Base-by-base conservation (phyloP, 495 filamentous ascomycete species). In the Podospora tetraspora region DNA sequence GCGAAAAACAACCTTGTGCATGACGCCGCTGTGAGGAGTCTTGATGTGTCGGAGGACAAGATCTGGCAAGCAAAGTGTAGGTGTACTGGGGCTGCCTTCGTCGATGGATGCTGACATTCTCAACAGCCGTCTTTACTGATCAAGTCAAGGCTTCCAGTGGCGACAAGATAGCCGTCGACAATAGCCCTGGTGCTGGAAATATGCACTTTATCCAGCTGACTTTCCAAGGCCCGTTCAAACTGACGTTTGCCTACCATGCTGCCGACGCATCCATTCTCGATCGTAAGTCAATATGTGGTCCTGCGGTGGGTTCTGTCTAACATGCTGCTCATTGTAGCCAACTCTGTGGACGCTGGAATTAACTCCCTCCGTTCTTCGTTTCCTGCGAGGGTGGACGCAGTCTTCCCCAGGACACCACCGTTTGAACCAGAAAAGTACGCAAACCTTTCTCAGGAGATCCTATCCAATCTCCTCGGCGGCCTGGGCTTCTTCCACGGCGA, bases 401-500 rank as follows among this genome's bases (percentile, higher is more conserved):
- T 92, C 29, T 89, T 97, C 68, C 78, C 85, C 12, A 90, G 91
- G 0, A 76, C 89, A 66, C 79, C 88, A 10, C 94, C 94, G 0
- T 97, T 94, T 75, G 75, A 86, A 52, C 79, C 84, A 5, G 80
- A 83, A 2, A 84, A 89, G 62, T 93, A 96, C 74, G 81, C 85
- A 19, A 79, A 82, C 56, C 97, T 97, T 76, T 89, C 89, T 52
- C 89, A 88, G 70, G 90, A 87, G 22, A 90, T 97, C 82, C 89
- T 97, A 61, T 96, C 92, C 2, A 97, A 97, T 75, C 84, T 97
- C 25, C 80, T 96, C 25, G 94, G 94, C 63, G 94, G 94, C 32
- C 91, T 97, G 75, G 94, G 94, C 3, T 97, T 92, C 77, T 97
- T 97, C 81, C 85, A 94, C 75, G 94, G 94, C 59, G 86, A 91